Conservation (phyloP, 2,329 filamentous ascomycete species). For the Sarocladiaceae sp. region DNA sequence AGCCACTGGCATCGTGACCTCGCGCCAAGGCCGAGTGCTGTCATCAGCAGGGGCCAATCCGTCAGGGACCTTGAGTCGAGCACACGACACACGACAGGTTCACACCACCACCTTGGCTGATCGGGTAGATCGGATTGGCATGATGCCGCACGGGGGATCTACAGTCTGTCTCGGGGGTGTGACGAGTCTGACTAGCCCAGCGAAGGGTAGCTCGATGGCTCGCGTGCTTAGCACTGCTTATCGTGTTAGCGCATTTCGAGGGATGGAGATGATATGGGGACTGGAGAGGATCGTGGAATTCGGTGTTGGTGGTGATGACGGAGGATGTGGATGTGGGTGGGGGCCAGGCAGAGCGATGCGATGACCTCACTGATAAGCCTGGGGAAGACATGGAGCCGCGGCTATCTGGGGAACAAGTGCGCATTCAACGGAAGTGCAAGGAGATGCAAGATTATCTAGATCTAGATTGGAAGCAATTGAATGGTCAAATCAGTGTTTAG, state of each 20-base stretch:
- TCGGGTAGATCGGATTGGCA: neutral
- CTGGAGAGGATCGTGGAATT: neutral
- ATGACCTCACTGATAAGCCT: slow-evolving; percentile 8
- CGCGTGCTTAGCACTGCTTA: too few relatives aligned
- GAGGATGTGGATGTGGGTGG: neutral
- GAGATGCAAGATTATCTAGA: neutral
- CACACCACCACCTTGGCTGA: neutral
- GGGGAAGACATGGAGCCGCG: neutral
- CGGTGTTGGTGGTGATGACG: neutral
- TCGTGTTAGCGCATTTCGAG: neutral
- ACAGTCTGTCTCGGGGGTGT: neutral
- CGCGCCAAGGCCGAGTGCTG: neutral
- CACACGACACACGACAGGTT: neutral
- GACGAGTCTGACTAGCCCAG: too few relatives aligned
- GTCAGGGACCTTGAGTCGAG: neutral
- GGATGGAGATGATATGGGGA: neutral
- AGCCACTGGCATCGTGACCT: neutral
- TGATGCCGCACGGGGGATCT: neutral
- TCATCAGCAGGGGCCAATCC: neutral
- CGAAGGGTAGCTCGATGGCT: too few relatives aligned
- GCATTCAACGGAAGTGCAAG: neutral
- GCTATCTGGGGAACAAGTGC: neutral
- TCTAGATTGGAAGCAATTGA: too few relatives aligned
- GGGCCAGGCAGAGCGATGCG: neutral
- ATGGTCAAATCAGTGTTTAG: too few relatives aligned